Conservation (phyloP, 75 land plant species). For the Picea glauca region DNA sequence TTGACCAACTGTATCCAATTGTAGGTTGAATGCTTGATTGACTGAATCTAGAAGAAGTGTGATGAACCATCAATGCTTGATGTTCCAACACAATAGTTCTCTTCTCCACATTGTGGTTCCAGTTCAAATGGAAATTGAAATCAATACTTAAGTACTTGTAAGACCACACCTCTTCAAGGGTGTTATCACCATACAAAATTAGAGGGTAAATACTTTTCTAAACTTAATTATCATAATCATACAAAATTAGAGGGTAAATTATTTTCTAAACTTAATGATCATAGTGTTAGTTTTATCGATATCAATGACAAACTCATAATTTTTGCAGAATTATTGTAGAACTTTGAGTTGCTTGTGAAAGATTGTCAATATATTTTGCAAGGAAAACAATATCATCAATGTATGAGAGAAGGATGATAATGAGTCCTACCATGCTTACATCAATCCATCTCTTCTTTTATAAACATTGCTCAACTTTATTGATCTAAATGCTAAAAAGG, state of each 20-base stretch:
- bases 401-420: not conserved
- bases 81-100: no score
- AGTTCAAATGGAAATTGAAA: no score
- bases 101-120: no score
- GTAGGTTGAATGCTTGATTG: no score
- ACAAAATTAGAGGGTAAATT: not conserved
- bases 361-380: not conserved
- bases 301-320: not conserved
- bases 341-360: not conserved
- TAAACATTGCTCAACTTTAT: not conserved
- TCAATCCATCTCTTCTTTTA: not conserved
- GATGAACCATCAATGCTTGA: no score
- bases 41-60: no score
- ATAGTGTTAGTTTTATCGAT: not conserved
- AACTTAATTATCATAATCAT: no score
- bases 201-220: no score
- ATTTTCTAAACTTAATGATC: not conserved
- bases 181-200: no score
- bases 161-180: no score
- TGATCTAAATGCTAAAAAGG: not conserved
- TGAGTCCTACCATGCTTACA: not conserved
- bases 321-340: not conserved
- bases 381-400: not conserved
- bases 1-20: no score
- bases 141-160: no score